These are phyloP conservation scores for Phaeosphaeriaceae sp. DNA, from an alignment of 2,329 filamentous ascomycete species.

Conservation along the genomic window DNA sequence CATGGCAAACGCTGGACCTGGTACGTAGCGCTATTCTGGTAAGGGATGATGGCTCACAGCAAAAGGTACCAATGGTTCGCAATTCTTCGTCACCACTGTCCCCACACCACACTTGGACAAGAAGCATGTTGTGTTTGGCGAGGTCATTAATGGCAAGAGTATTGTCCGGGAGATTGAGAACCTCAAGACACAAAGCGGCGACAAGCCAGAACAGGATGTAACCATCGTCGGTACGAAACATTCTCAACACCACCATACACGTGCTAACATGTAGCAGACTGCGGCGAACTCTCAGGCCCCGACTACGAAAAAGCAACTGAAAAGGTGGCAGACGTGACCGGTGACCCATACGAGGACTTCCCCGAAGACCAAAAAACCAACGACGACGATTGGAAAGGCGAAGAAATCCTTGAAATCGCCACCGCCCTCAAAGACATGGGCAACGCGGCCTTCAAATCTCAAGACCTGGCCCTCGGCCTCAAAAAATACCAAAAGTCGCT, in stretches of 20 bases:
- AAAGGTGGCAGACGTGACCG: constrained; percentile 77
- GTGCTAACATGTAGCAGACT: constrained; percentile 61
- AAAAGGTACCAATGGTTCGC: constrained; percentile 87
- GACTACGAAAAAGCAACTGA: constrained; percentile 70
- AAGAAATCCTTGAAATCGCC: constrained; percentile 77
- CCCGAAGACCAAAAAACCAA: constrained; percentile 75
- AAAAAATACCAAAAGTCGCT: constrained; percentile 95
- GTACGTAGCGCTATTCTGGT: constrained; percentile 55
- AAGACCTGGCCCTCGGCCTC: constrained; percentile 72
- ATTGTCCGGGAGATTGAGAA: constrained; percentile 91
- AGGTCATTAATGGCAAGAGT: constrained; percentile 91
- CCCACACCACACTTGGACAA: constrained; percentile 92
- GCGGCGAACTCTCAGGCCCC: constrained; percentile 80
- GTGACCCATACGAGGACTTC: constrained; percentile 94
- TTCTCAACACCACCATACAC: background rate
- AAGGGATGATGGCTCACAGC: constrained; percentile 12
- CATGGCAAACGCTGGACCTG: constrained; percentile 97
- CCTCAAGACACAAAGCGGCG: constrained; percentile 71
- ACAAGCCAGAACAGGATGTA: constrained; percentile 74
- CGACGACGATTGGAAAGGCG: constrained; percentile 67
- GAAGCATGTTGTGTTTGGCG: constrained; percentile 97
- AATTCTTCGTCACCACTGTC: constrained; percentile 98
- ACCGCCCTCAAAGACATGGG: constrained; percentile 88
- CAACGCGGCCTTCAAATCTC: constrained; percentile 88
- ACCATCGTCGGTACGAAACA: constrained; percentile 59